Conservation (phyloP, 495 filamentous ascomycete species). For the Daldinia concentrica region DNA sequence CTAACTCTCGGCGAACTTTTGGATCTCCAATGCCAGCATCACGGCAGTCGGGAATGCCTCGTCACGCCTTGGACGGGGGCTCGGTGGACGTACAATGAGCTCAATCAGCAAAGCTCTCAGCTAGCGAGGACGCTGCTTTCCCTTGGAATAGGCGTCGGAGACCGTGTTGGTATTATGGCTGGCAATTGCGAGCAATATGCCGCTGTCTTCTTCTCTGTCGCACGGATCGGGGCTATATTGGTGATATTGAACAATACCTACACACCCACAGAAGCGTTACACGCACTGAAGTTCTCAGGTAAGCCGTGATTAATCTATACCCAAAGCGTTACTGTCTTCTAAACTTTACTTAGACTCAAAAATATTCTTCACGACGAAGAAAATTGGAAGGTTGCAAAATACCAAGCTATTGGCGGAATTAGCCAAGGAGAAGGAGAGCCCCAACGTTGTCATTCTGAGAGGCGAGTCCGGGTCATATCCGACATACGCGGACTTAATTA, state of each 20-base stretch:
- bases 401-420: constrained; percentile 62
- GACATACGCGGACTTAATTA: constrained; percentile 62
- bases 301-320: constrained; percentile 26
- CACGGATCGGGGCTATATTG: constrained; percentile 70
- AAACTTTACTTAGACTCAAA: constrained; percentile 57
- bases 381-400: constrained; percentile 66
- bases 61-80: constrained; percentile 73
- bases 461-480: constrained; percentile 59
- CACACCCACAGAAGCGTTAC: constrained; percentile 68
- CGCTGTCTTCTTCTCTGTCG: constrained; percentile 72
- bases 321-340: neutral
- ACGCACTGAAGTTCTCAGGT: constrained; percentile 72
- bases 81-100: constrained; percentile 71
- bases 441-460: constrained; percentile 65
- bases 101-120: constrained; percentile 67
- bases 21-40: constrained; percentile 68
- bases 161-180: constrained; percentile 74
- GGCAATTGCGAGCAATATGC: constrained; percentile 78
- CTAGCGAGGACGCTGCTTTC: constrained; percentile 67
- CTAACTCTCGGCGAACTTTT: constrained; percentile 70
- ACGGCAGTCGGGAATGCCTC: constrained; percentile 67
- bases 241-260: constrained; percentile 79
- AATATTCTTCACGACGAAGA: constrained; percentile 70
- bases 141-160: constrained; percentile 68
- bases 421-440: constrained; percentile 48